phyloP scores from a whole-genome alignment of 2,329 filamentous ascomycete species.

The Stachybotrys elegans region DNA sequence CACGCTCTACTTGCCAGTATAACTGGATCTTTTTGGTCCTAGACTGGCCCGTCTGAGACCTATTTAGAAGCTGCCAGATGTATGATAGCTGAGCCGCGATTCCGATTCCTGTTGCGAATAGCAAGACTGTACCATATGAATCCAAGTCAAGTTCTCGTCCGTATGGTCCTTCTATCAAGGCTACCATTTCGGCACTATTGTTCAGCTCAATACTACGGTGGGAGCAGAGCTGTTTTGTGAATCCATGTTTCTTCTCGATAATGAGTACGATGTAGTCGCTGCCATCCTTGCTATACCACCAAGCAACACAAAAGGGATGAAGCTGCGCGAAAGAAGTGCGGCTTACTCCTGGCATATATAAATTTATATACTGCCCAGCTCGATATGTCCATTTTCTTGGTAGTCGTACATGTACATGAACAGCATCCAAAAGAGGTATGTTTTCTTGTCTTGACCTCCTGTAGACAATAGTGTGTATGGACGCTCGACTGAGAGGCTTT shows the following conservation, averaged over 20 bases:
- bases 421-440: not conserved
- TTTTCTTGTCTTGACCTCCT: not conserved
- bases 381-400: not conserved
- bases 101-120: conserved; percentile 1
- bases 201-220: not conserved
- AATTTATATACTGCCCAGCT: not conserved
- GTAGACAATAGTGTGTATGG: not conserved
- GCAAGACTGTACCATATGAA: not conserved
- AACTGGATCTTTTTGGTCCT: not conserved
- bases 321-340: not conserved
- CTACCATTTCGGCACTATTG: not conserved
- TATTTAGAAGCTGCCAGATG: not conserved
- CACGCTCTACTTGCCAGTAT: not conserved
- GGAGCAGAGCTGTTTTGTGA: not conserved
- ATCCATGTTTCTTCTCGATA: not conserved
- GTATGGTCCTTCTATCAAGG: not conserved
- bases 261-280: conserved; percentile 1
- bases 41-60: not conserved
- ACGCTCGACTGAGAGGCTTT: not conserved
- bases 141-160: not conserved
- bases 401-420: not conserved
- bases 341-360: conserved; percentile 1
- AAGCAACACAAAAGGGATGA: not conserved
- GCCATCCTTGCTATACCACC: not conserved
- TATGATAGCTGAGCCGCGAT: not conserved